phyloP scores from a whole-genome alignment of 2,329 filamentous ascomycete species.

The Orbilia ellipsospora region DNA sequence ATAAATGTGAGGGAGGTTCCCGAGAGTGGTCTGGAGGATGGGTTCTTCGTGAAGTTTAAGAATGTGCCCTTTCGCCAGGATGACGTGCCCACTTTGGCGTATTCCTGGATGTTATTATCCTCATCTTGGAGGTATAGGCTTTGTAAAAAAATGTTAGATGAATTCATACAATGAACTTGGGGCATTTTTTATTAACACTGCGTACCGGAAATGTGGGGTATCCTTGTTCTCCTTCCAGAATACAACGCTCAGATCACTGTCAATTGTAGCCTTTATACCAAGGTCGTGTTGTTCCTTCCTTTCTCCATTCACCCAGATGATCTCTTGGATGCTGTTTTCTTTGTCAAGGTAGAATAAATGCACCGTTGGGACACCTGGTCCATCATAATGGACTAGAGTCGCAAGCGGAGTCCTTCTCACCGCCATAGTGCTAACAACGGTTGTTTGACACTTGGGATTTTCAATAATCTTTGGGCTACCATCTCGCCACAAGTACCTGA shows the following conservation, averaged over 20 bases:
- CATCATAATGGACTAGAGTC: background rate
- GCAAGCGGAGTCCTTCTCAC: conserved; percentile 16
- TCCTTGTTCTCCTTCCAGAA: conserved; percentile 16
- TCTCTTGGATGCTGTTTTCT: conserved; percentile 19
- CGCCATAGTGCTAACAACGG: conserved; percentile 6
- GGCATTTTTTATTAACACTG: background rate
- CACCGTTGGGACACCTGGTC: background rate
- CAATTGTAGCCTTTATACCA: conserved; percentile 4
- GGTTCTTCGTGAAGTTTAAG: background rate
- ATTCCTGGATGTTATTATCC: background rate
- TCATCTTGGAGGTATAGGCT: background rate
- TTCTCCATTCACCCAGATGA: conserved; percentile 24
- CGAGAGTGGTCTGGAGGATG: background rate
- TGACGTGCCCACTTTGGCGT: background rate
- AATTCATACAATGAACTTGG: background rate
- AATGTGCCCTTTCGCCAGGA: background rate
- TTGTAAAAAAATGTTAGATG: background rate
- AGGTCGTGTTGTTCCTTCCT: conserved; percentile 5
- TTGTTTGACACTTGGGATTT: background rate
- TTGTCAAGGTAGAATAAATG: conserved; percentile 41
- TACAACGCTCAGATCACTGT: conserved; percentile 21
- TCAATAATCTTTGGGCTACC: conserved; percentile 10
- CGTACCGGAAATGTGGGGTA: conserved; percentile 25
- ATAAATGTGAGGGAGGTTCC: conserved; percentile 30
- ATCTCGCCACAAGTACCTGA: conserved; percentile 11